phyloP scores from a whole-genome alignment of 345 rosid species.

The Hibiscus trionum region DNA sequence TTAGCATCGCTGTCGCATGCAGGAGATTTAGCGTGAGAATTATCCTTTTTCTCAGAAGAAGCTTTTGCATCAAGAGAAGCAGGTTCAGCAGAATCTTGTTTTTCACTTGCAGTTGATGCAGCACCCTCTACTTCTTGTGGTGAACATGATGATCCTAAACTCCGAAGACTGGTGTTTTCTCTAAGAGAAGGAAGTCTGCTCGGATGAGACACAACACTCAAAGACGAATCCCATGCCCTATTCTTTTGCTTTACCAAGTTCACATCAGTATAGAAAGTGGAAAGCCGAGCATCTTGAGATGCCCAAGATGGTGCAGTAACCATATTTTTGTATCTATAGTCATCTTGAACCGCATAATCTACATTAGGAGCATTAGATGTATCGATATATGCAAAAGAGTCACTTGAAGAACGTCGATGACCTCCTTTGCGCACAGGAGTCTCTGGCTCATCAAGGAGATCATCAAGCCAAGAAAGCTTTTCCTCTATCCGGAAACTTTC shows the following conservation, averaged over 20 bases:
- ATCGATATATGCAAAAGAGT: conserved; percentile 83
- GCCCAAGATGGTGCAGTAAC: conserved; percentile 48
- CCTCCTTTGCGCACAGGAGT: conserved; percentile 83
- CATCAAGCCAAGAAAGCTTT: conserved; percentile 99
- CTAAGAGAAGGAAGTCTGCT: conserved; percentile 39
- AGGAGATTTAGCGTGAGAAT: conserved; percentile 33
- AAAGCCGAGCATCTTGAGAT: conserved; percentile 47
- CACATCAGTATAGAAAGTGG: conserved; percentile 39
- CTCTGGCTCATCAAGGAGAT: conserved; percentile 94
- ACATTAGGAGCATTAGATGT: conserved; percentile 44
- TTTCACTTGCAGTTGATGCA: conserved; percentile 38
- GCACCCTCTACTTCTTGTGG: conserved; percentile 44
- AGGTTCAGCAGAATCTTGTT: conserved; percentile 52
- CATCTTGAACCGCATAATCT: conserved; percentile 59
- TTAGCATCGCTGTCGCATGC: conserved; percentile 57
- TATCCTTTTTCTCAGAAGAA: conserved; percentile 50
- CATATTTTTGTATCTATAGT: conserved; percentile 38
- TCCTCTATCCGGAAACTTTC: conserved; percentile 78
- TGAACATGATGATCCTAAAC: conserved; percentile 38
- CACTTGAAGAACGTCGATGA: conserved; percentile 98
- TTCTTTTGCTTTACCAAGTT: conserved; percentile 41
- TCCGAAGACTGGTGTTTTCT: conserved; percentile 42
- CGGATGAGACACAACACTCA: conserved; percentile 31
- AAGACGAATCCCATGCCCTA: conserved; percentile 44
- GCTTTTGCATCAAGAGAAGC: conserved; percentile 42